Conservation (phyloP, 164 flowering plant species). For the Magnolia sinica region DNA sequence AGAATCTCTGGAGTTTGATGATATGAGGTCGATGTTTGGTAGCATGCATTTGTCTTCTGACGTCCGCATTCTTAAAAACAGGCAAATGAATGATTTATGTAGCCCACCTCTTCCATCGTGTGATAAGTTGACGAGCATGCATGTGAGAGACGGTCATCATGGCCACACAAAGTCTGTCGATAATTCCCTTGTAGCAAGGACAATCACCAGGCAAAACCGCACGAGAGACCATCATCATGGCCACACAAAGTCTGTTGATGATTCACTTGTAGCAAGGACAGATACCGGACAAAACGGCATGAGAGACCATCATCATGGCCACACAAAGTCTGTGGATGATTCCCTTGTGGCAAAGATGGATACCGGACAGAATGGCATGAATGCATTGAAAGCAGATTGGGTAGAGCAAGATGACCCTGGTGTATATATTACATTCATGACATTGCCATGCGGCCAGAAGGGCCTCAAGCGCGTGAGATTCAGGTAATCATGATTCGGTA, state of each 20-base stretch:
- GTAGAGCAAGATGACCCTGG: slow-evolving; percentile 73
- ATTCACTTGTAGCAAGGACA: slow-evolving; percentile 10
- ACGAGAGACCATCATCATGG: slow-evolving; percentile 14
- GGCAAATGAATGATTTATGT: slow-evolving; percentile 21
- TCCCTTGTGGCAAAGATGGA: slow-evolving; percentile 14
- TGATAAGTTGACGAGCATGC: slow-evolving; percentile 17
- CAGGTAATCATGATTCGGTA: slow-evolving; percentile 39
- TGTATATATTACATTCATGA: slow-evolving; percentile 56
- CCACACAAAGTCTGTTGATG: slow-evolving; percentile 20
- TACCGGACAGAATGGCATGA: slow-evolving; percentile 18
- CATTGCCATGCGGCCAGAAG: slow-evolving; percentile 47
- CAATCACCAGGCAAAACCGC: slow-evolving; percentile 20
- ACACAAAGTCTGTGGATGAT: slow-evolving; percentile 23
- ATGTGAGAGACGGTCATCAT: slow-evolving; percentile 8
- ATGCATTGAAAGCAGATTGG: slow-evolving; percentile 41
- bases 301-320: slow-evolving; percentile 1
- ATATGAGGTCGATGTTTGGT: slow-evolving; percentile 7
- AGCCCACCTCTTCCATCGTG: slow-evolving; percentile 31
- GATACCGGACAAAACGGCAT: slow-evolving; percentile 22
- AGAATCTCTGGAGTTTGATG: slow-evolving; percentile 15
- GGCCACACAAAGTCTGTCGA: slow-evolving; percentile 18
- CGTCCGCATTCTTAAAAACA: slow-evolving; percentile 20
- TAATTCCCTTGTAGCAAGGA: slow-evolving; percentile 13
- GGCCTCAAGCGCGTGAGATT: slow-evolving; percentile 70
- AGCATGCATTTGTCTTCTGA: slow-evolving; percentile 18